Conservation (phyloP, 2,329 filamentous ascomycete genomes). For the Geosmithia morbida region DNA sequence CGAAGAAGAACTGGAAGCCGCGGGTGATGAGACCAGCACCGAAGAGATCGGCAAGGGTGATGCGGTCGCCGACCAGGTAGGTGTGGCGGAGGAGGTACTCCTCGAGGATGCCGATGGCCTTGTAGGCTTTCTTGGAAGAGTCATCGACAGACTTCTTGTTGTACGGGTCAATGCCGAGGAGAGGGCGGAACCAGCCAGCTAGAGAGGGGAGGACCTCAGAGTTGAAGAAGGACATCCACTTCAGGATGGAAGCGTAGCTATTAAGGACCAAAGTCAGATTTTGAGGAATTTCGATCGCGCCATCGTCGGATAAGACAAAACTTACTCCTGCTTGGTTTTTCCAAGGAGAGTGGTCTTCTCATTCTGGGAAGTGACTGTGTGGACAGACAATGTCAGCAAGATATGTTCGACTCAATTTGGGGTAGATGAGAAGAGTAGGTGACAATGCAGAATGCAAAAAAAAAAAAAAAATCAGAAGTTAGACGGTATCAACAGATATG, state of each 20-base stretch:
- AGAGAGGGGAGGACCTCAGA: constrained; percentile 62
- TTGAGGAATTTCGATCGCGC: neutral
- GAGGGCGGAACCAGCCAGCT: constrained; percentile 72
- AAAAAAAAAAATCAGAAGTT: constrained; percentile 56
- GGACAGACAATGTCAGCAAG: neutral
- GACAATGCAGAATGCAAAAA: neutral
- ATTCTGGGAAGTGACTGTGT: constrained; percentile 95
- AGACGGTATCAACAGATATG: constrained; percentile 73
- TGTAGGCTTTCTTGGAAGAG: constrained; percentile 50
- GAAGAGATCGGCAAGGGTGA: constrained; percentile 94
- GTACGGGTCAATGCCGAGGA: constrained; percentile 70
- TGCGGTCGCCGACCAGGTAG: constrained; percentile 93
- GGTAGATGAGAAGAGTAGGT: neutral
- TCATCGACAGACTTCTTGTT: constrained; percentile 98
- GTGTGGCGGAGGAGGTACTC: constrained; percentile 84
- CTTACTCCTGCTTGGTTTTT: constrained; percentile 98
- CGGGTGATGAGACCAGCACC: constrained; percentile 62
- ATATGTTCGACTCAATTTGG: neutral
- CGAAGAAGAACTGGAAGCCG: constrained; percentile 89
- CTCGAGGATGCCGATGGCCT: constrained; percentile 62
- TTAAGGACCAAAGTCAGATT: constrained; percentile 2
- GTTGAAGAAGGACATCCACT: constrained; percentile 98
- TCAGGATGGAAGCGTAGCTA: constrained; percentile 87
- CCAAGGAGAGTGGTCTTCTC: constrained; percentile 99
- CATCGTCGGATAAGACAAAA: constrained; percentile 4